Evolutionary conservation across 495 filamentous ascomycete genomes (phyloP), one percentile per base, ranked within the genome.

Genomic region (Staphylotrichum tortipilum): DNA sequence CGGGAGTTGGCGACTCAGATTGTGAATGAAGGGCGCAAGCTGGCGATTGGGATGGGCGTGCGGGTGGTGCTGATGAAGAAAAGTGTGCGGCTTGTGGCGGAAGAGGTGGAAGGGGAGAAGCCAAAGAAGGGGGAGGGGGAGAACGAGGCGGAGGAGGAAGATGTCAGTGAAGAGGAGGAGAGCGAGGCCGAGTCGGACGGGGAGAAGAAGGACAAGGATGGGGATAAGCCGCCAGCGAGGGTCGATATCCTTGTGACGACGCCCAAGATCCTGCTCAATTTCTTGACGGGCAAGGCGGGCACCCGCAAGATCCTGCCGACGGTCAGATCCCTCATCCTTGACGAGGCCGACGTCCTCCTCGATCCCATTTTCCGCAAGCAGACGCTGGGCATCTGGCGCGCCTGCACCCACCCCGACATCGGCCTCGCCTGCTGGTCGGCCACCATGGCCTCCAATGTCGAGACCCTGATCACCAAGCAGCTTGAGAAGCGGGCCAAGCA

Each of bases 301-400:
- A 60, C 66, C 9, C 57, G 71, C 42, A 69, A 69, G 21, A 63
- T 65, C 5, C 64, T 95, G 9, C 79, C 84, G 2, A 69, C 78
- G 2, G 79, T 95, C 15, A 73, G 75, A 15, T 78, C 79, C 43
- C 68, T 98, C 31, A 78, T 97, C 18, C 70, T 98, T 7, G 92
- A 98, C 56, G 92, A 98, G 71, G 92, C 89, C 8, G 92, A 98
- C 67, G 87, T 96, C 18, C 82, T 98, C 11, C 77, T 98, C 12
- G 92, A 99, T 52, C 81, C 85, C 11, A 72, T 94, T 11, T 97
- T 98, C 70, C 78, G 86, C 26, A 83, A 90, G 22, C 94, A 98
- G 59, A 97, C 89, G 0, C 70, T 95, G 19, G 78, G 76, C 28
- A 86, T 96, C 57, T 97, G 91, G 92, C 73, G 78, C 18, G 74